phyloP scores from a whole-genome alignment of 768 basidiomycete species.

The Daedalea quercina region DNA sequence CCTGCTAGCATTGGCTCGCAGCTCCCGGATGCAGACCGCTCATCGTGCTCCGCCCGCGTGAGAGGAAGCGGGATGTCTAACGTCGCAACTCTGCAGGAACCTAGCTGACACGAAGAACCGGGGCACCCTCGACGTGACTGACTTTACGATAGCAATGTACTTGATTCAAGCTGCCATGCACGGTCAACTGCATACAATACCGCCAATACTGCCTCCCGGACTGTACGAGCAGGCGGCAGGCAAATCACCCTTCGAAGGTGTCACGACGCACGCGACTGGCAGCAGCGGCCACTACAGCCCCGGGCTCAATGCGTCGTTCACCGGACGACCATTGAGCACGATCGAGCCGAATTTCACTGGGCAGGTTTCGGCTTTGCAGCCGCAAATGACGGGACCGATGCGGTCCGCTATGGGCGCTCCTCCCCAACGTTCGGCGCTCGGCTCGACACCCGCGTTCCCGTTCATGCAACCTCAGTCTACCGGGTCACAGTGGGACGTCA shows the following conservation, averaged over 20 bases:
- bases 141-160: slow-evolving; percentile 96
- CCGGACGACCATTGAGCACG: slow-evolving; percentile 24
- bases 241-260: slow-evolving; percentile 27
- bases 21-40: too few species aligned
- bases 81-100: slow-evolving; percentile 44
- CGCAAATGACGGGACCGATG: slow-evolving; percentile 60
- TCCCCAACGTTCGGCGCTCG: slow-evolving; percentile 21
- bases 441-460: slow-evolving; percentile 13
- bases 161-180: slow-evolving; percentile 93
- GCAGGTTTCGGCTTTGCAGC: slow-evolving; percentile 33
- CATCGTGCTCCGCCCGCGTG: too few species aligned
- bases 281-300: slow-evolving; percentile 61
- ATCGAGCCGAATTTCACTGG: slow-evolving; percentile 46
- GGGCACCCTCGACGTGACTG: slow-evolving; percentile 80
- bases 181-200: slow-evolving; percentile 62
- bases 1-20: too few species aligned
- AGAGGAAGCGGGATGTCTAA: too few species aligned
- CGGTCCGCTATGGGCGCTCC: slow-evolving; percentile 16
- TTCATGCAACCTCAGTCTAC: slow-evolving; percentile 14
- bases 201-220: slow-evolving; percentile 69
- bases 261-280: slow-evolving; percentile 49
- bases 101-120: slow-evolving; percentile 94
- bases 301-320: slow-evolving; percentile 33
- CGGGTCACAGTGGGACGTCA: slow-evolving; percentile 69
- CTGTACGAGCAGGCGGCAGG: slow-evolving; percentile 73